Evolutionary conservation across 2,329 filamentous ascomycete species (phyloP).

Genomic region (Diplodia corticola): DNA sequence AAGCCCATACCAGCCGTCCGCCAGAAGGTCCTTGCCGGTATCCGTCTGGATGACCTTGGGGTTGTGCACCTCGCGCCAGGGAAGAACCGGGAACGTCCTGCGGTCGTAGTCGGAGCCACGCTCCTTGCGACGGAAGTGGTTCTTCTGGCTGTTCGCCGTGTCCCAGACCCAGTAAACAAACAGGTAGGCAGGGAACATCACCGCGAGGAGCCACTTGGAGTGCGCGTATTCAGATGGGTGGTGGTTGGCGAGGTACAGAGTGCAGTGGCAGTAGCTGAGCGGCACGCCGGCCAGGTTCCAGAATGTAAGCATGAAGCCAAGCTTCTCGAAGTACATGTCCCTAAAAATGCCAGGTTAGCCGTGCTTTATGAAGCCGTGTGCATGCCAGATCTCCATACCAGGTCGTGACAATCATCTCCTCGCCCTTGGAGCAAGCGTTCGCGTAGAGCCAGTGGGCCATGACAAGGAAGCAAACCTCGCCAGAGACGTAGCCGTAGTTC

Average conservation of each 20-base stretch:
- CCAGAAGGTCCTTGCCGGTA: conserved; percentile 73
- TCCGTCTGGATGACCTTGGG: conserved; percentile 74
- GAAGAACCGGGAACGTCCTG: conserved; percentile 85
- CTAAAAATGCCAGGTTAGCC: conserved; percentile 38
- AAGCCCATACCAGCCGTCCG: conserved; percentile 82
- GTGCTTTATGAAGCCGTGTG: not conserved
- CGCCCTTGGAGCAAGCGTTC: conserved; percentile 88
- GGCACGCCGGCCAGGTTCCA: conserved; percentile 94
- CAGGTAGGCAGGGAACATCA: conserved; percentile 70
- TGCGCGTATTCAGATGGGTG: conserved; percentile 74
- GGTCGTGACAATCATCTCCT: conserved; percentile 85
- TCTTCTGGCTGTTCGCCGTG: conserved; percentile 90
- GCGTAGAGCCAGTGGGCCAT: conserved; percentile 92
- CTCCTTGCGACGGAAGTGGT: conserved; percentile 81
- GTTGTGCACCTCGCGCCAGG: conserved; percentile 80
- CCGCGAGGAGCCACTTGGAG: conserved; percentile 66
- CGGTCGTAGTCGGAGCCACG: conserved; percentile 66
- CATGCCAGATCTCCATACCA: conserved; percentile 54
- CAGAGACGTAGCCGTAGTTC: conserved; percentile 78
- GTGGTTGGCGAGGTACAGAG: conserved; percentile 84
- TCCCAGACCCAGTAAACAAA: conserved; percentile 92
- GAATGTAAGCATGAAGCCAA: conserved; percentile 97
- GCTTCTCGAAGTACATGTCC: conserved; percentile 98
- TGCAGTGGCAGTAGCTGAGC: conserved; percentile 90
- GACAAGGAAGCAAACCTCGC: conserved; percentile 80